phyloP scores from a whole-genome alignment of 31 red algal species.

The Asparagopsis taxiformis region DNA sequence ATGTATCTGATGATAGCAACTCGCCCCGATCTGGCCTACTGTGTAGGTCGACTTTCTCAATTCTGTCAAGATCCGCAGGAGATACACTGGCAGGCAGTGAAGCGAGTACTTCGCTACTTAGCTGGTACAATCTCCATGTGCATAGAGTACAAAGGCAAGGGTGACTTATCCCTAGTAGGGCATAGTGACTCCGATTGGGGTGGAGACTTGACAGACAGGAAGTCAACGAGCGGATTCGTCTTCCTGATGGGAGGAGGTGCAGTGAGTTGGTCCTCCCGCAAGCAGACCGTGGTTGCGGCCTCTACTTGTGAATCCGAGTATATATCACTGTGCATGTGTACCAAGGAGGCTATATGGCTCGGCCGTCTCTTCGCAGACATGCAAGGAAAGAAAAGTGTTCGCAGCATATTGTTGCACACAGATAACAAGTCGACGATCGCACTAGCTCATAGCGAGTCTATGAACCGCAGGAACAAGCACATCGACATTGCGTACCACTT shows the following conservation, averaged over 20 bases:
- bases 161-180: neutral
- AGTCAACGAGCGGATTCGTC: neutral
- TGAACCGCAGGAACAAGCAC: no score
- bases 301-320: constrained; percentile 17
- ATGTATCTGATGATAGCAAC: constrained; percentile 15
- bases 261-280: constrained; percentile 12
- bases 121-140: neutral
- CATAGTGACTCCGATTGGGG: constrained; percentile 4
- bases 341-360: neutral
- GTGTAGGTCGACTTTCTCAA: neutral
- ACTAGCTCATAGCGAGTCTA: no score
- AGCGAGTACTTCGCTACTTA: constrained; percentile 11
- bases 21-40: neutral
- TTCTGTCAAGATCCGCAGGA: neutral
- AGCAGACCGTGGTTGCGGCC: constrained; percentile 8
- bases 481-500: no score
- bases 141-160: neutral
- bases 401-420: no score
- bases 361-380: neutral
- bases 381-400: no score
- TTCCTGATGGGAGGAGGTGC: constrained; percentile 5
- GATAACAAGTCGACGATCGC: no score
- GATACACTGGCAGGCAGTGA: neutral
- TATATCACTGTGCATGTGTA: no score
- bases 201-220: neutral